Evolutionary conservation across 768 basidiomycete species (phyloP).

Genomic region (Suillus spraguei): DNA sequence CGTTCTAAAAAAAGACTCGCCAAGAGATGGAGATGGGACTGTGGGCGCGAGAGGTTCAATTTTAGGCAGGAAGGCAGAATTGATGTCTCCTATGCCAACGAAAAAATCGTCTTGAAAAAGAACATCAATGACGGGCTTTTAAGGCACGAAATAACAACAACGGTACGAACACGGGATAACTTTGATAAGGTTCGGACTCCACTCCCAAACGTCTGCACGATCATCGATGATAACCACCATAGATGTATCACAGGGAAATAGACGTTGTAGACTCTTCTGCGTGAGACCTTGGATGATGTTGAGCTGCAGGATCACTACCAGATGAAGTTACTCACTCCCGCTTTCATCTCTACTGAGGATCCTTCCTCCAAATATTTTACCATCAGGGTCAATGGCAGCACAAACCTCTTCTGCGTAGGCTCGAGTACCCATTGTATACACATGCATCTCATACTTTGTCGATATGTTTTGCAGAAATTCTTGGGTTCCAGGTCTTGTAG

Average conservation of each 20-base stretch:
- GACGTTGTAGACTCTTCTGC: slow-evolving; percentile 86
- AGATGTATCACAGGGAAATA: slow-evolving; percentile 96
- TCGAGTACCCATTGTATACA: slow-evolving; percentile 99
- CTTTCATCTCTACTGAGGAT: slow-evolving; percentile 95
- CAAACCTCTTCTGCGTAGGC: slow-evolving; percentile 97
- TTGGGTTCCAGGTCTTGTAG: slow-evolving; percentile 73
- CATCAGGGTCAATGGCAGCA: slow-evolving; percentile 88
- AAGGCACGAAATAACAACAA: slow-evolving; percentile 3
- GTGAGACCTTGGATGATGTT: slow-evolving; percentile 64
- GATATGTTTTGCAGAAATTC: slow-evolving; percentile 75
- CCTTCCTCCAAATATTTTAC: slow-evolving; percentile 82
- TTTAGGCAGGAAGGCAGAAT: slow-evolving; percentile 91
- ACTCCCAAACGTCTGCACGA: slow-evolving; percentile 97
- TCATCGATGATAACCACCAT: slow-evolving; percentile 99
- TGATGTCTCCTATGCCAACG: slow-evolving; percentile 97
- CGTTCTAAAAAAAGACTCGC: slow-evolving; percentile 19
- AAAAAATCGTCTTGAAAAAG: slow-evolving; percentile 86
- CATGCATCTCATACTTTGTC: slow-evolving; percentile 95
- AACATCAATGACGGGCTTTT: slow-evolving; percentile 6
- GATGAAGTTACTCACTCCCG: slow-evolving; percentile 67
- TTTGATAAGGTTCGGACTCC: slow-evolving; percentile 95
- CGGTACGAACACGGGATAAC: slow-evolving; percentile 86
- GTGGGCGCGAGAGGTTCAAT: slow-evolving; percentile 46
- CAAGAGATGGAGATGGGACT: slow-evolving; percentile 23
- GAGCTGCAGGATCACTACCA: slow-evolving; percentile 7